Base-by-base conservation (phyloP, 805 yeast species). In the Yamadazyma sp. region DNA sequence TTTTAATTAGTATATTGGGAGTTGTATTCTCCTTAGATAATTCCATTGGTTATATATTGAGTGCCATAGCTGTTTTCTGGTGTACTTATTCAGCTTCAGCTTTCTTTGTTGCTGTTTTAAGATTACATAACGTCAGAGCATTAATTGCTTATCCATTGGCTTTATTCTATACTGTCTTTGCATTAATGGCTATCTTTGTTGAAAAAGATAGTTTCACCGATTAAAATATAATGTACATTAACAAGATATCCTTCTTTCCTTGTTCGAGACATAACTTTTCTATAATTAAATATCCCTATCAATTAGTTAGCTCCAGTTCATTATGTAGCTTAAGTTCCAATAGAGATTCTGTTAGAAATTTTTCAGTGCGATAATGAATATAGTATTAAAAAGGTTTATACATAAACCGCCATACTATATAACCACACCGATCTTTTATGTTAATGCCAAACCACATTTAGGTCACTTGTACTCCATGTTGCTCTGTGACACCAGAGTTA, bases 341-440 rank as follows among this genome's bases (percentile, higher is more conserved):
- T n/a, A n/a, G n/a, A n/a, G n/a, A n/a, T n/a, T n/a, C n/a, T n/a
- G n/a, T n/a, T n/a, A n/a, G n/a, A n/a, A n/a, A n/a, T n/a, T n/a
- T n/a, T n/a, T n/a, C n/a, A n/a, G n/a, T n/a, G n/a, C n/a, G n/a
- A n/a, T n/a, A n/a, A n/a, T n/a, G n/a, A n/a, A n/a, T n/a, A n/a
- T n/a, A n/a, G n/a, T n/a, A n/a, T n/a, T n/a, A n/a, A n/a, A n/a
- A n/a, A n/a, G n/a, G n/a, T n/a, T n/a, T n/a, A n/a, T n/a, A n/a
- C 11, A n/a, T 16, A 33, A 33, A 16, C 37, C n/a, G n/a, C 30
- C 40, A 5, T 23, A 12, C 23, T 36, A 36, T 21, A 20, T 36
- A 11, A 87, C 97, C 1, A 83, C 97, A 0, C 98, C 98, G 0
- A 93, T 93, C 17, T 93, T 89, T 59, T 93, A 93, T 58, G 97